These are phyloP conservation scores for Apium graveolens DNA, from an alignment of 129 eudicot species.

Conservation along the genomic window DNA sequence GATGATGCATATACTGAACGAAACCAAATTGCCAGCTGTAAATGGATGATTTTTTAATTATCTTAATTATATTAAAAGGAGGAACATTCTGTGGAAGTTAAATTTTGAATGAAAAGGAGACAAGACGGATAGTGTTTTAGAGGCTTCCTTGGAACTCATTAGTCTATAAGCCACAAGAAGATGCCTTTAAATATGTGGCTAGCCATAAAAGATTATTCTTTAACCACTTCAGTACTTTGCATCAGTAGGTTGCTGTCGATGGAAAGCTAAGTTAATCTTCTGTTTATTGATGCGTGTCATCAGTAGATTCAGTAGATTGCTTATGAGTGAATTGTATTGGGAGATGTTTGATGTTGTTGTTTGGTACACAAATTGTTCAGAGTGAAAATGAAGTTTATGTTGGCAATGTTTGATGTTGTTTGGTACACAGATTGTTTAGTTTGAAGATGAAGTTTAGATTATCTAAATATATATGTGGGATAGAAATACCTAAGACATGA, in stretches of 20 bases:
- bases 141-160: neutral
- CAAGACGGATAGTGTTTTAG: neutral
- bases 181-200: neutral
- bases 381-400: neutral
- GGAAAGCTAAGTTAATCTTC: neutral
- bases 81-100: neutral
- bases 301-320: neutral
- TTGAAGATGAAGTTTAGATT: neutral
- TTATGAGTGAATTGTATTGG: neutral
- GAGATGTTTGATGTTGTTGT: neutral
- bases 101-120: neutral
- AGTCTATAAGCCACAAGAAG: neutral
- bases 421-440: neutral
- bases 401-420: neutral
- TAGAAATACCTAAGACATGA: neutral
- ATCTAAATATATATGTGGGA: neutral
- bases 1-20: neutral
- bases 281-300: neutral
- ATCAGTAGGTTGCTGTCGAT: neutral
- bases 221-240: neutral
- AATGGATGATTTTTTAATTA: neutral
- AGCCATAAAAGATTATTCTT: neutral
- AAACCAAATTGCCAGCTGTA: neutral
- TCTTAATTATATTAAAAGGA: too few species aligned
- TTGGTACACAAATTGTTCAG: neutral